Base-by-base conservation (phyloP, 805 yeast genomes). In the Lipomyces sp. region DNA sequence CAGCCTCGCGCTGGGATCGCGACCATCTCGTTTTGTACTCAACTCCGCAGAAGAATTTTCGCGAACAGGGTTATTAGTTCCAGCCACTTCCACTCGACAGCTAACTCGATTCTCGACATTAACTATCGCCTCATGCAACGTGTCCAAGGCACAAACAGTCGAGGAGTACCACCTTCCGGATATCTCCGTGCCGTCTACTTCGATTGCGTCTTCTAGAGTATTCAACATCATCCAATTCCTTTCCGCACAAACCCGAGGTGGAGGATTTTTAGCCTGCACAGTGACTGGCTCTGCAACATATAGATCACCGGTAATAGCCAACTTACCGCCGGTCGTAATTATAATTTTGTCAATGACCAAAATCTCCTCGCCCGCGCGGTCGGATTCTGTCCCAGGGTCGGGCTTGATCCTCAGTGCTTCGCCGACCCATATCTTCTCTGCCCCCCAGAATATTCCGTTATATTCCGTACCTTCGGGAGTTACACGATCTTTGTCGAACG, bases 351-450 rank as follows among this genome's bases (percentile, higher is more conserved):
- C 69, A 29, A 66, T 29, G 24, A 63, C 59, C 64, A 66, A 42
- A 11, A 66, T 50, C 34, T 62, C 64, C 2, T 56, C 53, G 30
- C 57, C 59, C 24, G 59, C 53, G 6, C 15, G 54, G 1, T 60
- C 42, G 11, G 53, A 29, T 7, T 29, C 35, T 18, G 30, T 39
- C 15, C 53, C 64, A 30, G n/a, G 37, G 11, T 62, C 66, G n/a
- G 69, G 66, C 15, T 30, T 48, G 11, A 66, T 15, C n/a, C 59
- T 34, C 15, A 67, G 33, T 13, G 64, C 69, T 18, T 69, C 72
- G 11, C 71, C 71, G 10, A 13, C 24, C 68, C 68, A 69, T 24
- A 69, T 45, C 62, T 69, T 69, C 35, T 69, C 72, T 35, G 72
- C 66, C 10, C 72, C 72, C 13, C 58, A 56, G 18, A 64, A 69